Conservation (phyloP, 495 filamentous ascomycete species). For the Ramalina intermedia region DNA sequence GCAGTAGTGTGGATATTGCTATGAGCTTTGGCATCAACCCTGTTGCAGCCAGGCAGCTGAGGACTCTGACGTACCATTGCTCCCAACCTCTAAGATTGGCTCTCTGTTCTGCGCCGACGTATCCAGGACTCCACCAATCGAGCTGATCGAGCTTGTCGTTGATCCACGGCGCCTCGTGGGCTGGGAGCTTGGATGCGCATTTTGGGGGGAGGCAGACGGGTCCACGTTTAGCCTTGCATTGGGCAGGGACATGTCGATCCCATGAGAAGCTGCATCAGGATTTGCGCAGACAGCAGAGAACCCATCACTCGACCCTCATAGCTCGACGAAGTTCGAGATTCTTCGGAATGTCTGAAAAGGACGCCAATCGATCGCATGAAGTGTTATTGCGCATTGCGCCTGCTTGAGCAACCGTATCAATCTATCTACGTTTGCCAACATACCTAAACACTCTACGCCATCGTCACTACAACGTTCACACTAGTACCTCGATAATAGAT, state of each 20-base stretch:
- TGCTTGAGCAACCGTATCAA: no score
- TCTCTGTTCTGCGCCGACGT: constrained; percentile 38
- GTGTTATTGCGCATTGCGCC: no score
- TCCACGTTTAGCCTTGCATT: constrained; percentile 57
- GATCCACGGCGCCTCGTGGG: constrained; percentile 56
- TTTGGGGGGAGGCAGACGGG: constrained; percentile 38
- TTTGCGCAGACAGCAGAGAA: neutral
- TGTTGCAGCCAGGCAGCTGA: neutral
- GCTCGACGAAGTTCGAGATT: no score
- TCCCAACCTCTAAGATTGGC: constrained; percentile 57
- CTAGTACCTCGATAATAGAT: no score
- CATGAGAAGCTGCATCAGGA: neutral
- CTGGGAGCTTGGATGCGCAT: constrained; percentile 22
- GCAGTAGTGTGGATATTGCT: constrained; percentile 89
- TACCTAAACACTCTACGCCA: no score
- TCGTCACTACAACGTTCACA: no score
- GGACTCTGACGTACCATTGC: constrained; percentile 47
- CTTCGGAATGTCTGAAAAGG: no score
- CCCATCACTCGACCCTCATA: neutral
- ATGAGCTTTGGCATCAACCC: neutral
- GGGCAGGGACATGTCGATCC: constrained; percentile 46
- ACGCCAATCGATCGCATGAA: no score
- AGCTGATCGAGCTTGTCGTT: constrained; percentile 73
- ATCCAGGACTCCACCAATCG: constrained; percentile 64
- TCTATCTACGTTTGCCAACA: no score